Percentiles rank a stretch among this genome's conserved stretches.
phyloP scores from a whole-genome alignment of 495 filamentous ascomycete species.

The Podospora pseudoanserina region DNA sequence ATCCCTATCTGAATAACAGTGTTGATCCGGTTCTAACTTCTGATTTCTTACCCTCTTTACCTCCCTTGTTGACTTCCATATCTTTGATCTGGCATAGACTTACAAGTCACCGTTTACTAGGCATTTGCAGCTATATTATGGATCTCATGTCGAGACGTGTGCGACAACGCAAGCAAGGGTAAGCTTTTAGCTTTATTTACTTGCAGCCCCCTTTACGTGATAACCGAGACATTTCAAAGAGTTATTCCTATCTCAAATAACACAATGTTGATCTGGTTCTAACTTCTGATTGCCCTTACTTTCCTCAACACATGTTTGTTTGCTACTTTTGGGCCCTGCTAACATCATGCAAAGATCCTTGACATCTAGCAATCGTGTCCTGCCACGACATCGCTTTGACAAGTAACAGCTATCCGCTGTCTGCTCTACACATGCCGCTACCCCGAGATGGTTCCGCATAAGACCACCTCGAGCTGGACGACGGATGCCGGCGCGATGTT shows the following conservation, averaged over 20 bases:
- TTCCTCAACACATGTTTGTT: not conserved
- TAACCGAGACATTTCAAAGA: constrained; percentile 9
- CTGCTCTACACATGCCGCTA: not conserved
- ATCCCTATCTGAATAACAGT: not conserved
- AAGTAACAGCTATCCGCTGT: not conserved
- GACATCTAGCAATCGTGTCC: not conserved
- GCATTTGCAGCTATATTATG: too few species aligned
- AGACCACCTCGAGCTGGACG: not conserved
- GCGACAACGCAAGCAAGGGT: not conserved
- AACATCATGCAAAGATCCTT: not conserved
- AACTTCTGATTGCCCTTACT: constrained; percentile 10
- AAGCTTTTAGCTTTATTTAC: constrained; percentile 1
- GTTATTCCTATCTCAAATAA: constrained; percentile 11
- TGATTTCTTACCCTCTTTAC: not conserved
- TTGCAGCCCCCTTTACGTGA: not conserved
- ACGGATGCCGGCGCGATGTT: not conserved
- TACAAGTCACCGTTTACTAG: not conserved
- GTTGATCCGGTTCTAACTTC: not conserved
- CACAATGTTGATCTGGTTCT: constrained; percentile 9
- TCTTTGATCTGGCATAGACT: not conserved
- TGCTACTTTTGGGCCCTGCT: not conserved
- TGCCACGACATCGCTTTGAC: not conserved
- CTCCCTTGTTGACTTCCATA: not conserved
- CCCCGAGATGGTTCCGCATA: not conserved
- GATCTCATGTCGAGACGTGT: not conserved